phyloP scores from a whole-genome alignment of 1,284 basidiomycete species.

The Trichosporon sp. region DNA sequence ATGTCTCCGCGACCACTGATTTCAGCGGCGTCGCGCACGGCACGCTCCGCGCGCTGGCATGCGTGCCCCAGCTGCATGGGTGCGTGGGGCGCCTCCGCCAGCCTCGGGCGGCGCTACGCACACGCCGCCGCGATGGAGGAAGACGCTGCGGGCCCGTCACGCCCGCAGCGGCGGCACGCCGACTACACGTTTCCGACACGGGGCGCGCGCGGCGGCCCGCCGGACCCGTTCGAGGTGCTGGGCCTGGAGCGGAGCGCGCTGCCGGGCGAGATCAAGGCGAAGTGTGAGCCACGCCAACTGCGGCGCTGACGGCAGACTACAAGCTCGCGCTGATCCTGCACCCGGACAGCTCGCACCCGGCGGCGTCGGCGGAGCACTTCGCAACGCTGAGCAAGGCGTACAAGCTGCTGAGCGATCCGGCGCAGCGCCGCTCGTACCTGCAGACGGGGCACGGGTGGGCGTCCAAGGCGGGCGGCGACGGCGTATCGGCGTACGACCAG shows the following conservation, averaged over 20 bases:
- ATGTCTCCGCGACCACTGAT: not conserved
- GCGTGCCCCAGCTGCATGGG: not conserved
- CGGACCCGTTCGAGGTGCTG: constrained; percentile 46
- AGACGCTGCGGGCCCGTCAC: not conserved
- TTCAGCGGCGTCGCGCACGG: not conserved
- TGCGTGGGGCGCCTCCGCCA: not conserved
- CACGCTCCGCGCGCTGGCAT: not conserved
- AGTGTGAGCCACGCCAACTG: constrained; percentile 30
- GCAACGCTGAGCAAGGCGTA: constrained; percentile 44
- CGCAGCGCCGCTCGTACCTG: constrained; percentile 34
- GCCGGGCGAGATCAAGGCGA: constrained; percentile 40
- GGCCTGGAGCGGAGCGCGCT: constrained; percentile 34
- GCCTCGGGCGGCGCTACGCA: not conserved
- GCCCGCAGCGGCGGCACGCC: constrained; percentile 1
- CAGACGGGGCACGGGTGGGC: constrained; percentile 45
- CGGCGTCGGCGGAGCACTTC: constrained; percentile 44
- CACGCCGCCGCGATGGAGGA: not conserved
- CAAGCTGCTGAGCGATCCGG: constrained; percentile 39
- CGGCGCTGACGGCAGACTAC: constrained; percentile 35
- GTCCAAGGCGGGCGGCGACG: not conserved
- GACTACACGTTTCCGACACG: constrained; percentile 35
- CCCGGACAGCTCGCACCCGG: constrained; percentile 47
- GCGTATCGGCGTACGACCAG: constrained; percentile 19
- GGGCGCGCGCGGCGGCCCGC: constrained; percentile 32
- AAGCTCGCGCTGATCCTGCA: constrained; percentile 46